phyloP scores from a whole-genome alignment of 805 yeast genomes.

The Ogataea methanolica region DNA sequence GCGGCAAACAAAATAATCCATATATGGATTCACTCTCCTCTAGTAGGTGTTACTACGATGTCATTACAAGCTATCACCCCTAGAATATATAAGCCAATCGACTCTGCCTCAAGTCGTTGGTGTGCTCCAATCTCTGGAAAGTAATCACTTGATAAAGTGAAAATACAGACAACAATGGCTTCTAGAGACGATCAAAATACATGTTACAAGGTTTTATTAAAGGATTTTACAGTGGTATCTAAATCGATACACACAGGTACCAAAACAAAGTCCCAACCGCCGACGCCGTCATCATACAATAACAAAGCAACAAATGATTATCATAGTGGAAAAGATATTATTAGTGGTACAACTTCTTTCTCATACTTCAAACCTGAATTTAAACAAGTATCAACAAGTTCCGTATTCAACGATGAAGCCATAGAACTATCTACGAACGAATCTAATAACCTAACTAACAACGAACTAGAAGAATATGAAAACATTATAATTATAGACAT shows the following conservation, averaged over 20 bases:
- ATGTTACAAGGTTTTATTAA: slow-evolving; percentile 7
- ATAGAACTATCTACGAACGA: slow-evolving; percentile 7
- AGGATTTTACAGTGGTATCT: slow-evolving; percentile 8
- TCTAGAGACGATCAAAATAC: neutral
- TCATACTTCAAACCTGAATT: slow-evolving; percentile 1
- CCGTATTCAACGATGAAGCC: slow-evolving; percentile 9
- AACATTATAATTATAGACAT: slow-evolving; percentile 10
- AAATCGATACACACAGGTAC: slow-evolving; percentile 6
- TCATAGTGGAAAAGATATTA: too few relatives aligned
- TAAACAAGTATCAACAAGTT: neutral
- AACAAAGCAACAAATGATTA: neutral
- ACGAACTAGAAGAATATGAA: slow-evolving; percentile 1
- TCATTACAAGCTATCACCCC: too few relatives aligned
- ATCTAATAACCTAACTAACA: neutral
- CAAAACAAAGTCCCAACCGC: neutral
- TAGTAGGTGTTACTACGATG: too few relatives aligned
- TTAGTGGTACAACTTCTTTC: neutral
- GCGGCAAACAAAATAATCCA: too few relatives aligned
- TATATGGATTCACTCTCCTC: too few relatives aligned
- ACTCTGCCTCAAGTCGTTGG: too few relatives aligned
- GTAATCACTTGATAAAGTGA: too few relatives aligned
- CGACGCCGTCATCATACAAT: neutral
- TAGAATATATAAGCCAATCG: too few relatives aligned
- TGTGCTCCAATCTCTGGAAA: too few relatives aligned
- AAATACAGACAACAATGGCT: neutral